Conservation (phyloP, 2,329 filamentous ascomycete genomes). For the Penicillium brasilianum region DNA sequence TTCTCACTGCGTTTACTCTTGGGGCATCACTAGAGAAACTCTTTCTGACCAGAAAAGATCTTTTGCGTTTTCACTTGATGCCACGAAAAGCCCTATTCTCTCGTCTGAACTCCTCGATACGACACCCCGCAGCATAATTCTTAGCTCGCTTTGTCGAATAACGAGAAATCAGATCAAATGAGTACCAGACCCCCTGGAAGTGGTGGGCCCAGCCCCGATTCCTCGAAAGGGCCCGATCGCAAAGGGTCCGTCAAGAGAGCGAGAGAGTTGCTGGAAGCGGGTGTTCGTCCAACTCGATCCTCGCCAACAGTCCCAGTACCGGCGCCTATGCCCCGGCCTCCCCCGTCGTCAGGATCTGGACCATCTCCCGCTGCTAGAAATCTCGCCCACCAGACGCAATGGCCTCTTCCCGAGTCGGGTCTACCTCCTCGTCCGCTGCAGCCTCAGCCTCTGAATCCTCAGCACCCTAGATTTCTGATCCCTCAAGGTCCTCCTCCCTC, state of each 20-base stretch:
- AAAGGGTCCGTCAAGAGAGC: conserved; percentile 45
- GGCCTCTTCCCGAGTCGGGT: conserved; percentile 49
- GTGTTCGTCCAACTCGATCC: conserved; percentile 32
- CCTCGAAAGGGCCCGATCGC: conserved; percentile 24
- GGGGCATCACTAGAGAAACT: background rate
- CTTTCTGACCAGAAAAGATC: background rate
- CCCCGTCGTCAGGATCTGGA: conserved; percentile 1
- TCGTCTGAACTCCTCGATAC: background rate
- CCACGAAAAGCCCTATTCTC: conserved; percentile 9
- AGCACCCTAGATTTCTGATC: conserved; percentile 35
- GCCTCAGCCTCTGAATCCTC: conserved; percentile 36
- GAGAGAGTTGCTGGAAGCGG: conserved; percentile 41
- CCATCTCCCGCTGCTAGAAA: conserved; percentile 24
- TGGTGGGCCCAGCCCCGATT: conserved; percentile 17
- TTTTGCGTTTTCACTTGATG: conserved; percentile 19
- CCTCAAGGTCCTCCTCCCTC: conserved; percentile 47
- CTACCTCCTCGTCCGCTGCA: conserved; percentile 31
- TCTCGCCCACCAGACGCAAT: conserved; percentile 49
- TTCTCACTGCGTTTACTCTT: background rate
- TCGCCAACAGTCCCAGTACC: conserved; percentile 17
- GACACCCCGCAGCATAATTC: conserved; percentile 2
- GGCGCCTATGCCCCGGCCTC: conserved; percentile 11
- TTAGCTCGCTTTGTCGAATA: background rate
- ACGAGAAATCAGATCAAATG: conserved; percentile 26
- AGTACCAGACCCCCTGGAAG: conserved; percentile 20